phyloP scores from a whole-genome alignment of 805 yeast species.

The Priceomyces melissophilus region DNA sequence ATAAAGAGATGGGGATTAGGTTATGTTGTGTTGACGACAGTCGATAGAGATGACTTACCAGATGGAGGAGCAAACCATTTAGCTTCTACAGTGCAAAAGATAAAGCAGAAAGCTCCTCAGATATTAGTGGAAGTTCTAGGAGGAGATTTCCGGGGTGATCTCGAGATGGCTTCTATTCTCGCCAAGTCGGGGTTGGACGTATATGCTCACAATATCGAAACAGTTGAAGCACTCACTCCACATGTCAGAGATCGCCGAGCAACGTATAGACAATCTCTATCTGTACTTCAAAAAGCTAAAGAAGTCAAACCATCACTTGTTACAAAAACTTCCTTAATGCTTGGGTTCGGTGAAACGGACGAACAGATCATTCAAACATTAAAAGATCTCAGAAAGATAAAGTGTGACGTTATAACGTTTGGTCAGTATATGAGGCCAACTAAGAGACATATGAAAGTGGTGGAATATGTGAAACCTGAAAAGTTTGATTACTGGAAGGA shows the following conservation, averaged over 20 bases:
- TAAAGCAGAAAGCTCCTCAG: constrained; percentile 85
- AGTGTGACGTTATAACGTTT: constrained; percentile 93
- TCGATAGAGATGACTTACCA: constrained; percentile 88
- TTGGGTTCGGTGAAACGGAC: constrained; percentile 95
- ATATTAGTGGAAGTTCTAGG: constrained; percentile 89
- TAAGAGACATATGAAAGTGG: constrained; percentile 97
- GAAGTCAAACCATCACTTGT: constrained; percentile 66
- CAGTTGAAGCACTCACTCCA: constrained; percentile 93
- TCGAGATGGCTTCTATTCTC: constrained; percentile 71
- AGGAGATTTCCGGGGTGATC: constrained; percentile 94
- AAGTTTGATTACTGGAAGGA: constrained; percentile 93
- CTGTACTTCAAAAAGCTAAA: constrained; percentile 80
- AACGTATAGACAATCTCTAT: constrained; percentile 81
- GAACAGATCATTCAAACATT: constrained; percentile 79
- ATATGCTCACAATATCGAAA: constrained; percentile 94
- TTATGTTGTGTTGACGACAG: constrained; percentile 94
- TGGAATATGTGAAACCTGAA: constrained; percentile 90
- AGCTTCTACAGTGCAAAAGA: constrained; percentile 78
- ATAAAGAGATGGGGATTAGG: constrained; percentile 98
- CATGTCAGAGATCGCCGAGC: constrained; percentile 96
- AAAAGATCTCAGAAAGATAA: constrained; percentile 66
- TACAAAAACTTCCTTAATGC: constrained; percentile 93
- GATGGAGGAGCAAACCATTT: constrained; percentile 95
- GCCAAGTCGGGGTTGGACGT: constrained; percentile 91
- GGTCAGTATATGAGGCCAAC: constrained; percentile 99